Evolutionary conservation across 2,329 filamentous ascomycete genomes (phyloP).

Genomic region (Sphaerostilbella broomeana): DNA sequence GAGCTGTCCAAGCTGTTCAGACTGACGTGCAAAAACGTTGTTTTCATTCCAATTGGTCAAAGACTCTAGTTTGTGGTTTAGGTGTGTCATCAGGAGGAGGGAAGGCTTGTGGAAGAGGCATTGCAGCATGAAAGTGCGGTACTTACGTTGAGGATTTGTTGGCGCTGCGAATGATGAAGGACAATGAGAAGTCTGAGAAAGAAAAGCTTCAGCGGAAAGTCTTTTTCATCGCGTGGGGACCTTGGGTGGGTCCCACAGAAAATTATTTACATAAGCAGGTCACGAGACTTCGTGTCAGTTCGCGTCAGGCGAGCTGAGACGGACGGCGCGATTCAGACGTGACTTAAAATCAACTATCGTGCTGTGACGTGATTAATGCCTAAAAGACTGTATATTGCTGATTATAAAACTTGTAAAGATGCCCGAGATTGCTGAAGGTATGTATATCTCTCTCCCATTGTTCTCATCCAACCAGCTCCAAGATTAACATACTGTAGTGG

Average conservation of each 20-base stretch:
- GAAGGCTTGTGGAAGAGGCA: conserved; percentile 6
- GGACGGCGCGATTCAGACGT: conserved; percentile 2
- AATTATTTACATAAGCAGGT: conserved; percentile 19
- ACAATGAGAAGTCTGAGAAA: conserved; percentile 1
- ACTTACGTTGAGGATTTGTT: conserved; percentile 14
- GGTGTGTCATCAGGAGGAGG: conserved; percentile 67
- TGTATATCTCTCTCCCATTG: neutral
- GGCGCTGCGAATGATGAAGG: neutral
- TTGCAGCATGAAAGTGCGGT: neutral
- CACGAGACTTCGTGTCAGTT: conserved; percentile 27
- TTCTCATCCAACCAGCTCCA: neutral
- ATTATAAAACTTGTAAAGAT: too few species aligned
- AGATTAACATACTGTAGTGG: conserved; percentile 46
- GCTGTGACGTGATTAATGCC: too few species aligned
- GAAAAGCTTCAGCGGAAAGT: conserved; percentile 9
- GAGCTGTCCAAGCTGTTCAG: conserved; percentile 51
- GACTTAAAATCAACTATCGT: neutral
- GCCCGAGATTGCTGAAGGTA: conserved; percentile 59
- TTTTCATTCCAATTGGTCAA: conserved; percentile 85
- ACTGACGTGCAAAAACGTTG: conserved; percentile 80
- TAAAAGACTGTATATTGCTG: too few species aligned
- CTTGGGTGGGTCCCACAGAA: conserved; percentile 14
- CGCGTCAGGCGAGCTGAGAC: neutral
- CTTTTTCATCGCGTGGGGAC: conserved; percentile 16
- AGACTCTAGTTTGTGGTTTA: conserved; percentile 97